Percentiles rank a stretch among this genome's conserved stretches.
These are phyloP conservation scores for Tetrastigma voinierianum DNA, from an alignment of 164 flowering plant species.

Conservation along the genomic window DNA sequence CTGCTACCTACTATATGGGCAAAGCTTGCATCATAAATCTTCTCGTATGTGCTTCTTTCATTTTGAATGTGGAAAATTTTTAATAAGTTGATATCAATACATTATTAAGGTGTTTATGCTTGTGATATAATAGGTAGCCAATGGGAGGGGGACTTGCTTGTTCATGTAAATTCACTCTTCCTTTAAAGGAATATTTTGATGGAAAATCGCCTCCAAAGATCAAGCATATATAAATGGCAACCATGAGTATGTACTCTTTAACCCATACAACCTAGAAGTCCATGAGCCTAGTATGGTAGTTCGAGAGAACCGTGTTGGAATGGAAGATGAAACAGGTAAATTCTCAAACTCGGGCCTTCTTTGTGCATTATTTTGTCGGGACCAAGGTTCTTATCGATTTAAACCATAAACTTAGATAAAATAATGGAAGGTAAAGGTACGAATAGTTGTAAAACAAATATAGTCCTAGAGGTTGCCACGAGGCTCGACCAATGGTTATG, in stretches of 20 bases:
- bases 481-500: no score
- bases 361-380: no score
- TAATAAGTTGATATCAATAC: background rate
- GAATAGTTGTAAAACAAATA: no score
- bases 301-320: conserved; percentile 13
- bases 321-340: conserved; percentile 30
- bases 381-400: no score
- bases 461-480: no score
- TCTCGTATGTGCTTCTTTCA: background rate
- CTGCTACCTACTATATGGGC: no score
- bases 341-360: no score
- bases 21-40: background rate
- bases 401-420: no score
- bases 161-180: conserved; percentile 31
- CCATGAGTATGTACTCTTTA: conserved; percentile 80
- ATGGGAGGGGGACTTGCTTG: conserved; percentile 71
- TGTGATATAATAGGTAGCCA: conserved; percentile 61
- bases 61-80: background rate
- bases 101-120: background rate
- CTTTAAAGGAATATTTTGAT: conserved; percentile 21
- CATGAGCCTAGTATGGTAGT: conserved; percentile 15
- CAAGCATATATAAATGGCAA: conserved; percentile 70
- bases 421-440: no score
- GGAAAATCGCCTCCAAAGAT: conserved; percentile 29
- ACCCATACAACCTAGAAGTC: conserved; percentile 49